Base-by-base conservation (phyloP, 129 eudicot species). In the Solidago caesia region DNA sequence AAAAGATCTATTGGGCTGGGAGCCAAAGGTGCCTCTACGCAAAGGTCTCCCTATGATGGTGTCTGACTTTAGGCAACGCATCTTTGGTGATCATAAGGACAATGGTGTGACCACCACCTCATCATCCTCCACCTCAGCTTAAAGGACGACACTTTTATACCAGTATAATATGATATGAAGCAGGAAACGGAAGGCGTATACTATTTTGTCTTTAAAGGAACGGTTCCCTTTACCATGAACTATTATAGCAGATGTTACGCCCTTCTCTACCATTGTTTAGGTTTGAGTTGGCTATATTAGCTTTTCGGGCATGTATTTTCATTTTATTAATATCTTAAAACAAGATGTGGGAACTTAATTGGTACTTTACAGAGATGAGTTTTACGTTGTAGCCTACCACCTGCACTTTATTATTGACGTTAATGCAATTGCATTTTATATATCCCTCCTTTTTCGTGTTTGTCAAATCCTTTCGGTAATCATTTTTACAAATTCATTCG, bases 11-110 rank as follows among this genome's bases (percentile, higher is more conserved):
- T 72, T 93, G 4, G 98, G 98, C n/a, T 93, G 98, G 98, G 98
- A 93, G 83, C 98, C 98, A 12, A 93, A 93, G 88, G 87, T 93
- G 75, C 44, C 97, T 6, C 97, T 93, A 10, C 91, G 83, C 27
- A 84, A 90, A 76, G 98, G 98, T 78, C 92, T 93, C 8, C 97
- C 98, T 1, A 83, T 87, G 78, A 93, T 93, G 98, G 98, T 93
- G 46, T 66, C 92, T 1, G 97, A 93, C 80, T 93, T 93, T 41
- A 88, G 97, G 88, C 89, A 88, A 77, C 88, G 98, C 8, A 79
- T 93, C 73, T 93, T 93, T 3, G 97, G 98, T 12, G 96, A 90
- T 64, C 96, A 92, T 60, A 84, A 86, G 77, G 87, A 76, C 52
- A 79, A 66, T 7, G 84, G 64, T 43, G 71, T 78, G 10, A 63